Evolutionary conservation across 371 early-diverging fungal genomes (phyloP), one percentile per base, ranked within the genome.

Genomic region (Mucor circinelloides): DNA sequence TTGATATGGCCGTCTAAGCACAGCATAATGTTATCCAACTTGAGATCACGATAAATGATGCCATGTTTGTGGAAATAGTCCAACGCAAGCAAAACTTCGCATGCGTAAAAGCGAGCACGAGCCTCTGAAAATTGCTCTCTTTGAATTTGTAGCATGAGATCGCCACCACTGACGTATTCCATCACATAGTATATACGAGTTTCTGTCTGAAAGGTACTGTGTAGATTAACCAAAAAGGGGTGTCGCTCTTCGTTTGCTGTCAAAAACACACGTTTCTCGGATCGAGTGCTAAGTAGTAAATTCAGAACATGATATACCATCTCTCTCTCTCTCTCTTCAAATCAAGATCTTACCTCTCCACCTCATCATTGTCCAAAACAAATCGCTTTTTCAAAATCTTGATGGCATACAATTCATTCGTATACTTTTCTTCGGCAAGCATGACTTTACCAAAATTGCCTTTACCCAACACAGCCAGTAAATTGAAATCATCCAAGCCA

Each of bases 141-240:
- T 73, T 92, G 96, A 58, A 96, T 97, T 73, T 96, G 97, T 78
- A 94, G 91, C 97, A 99, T 97, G 73, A 99, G 79, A 83, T 99
- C 99, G 54, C 99, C 99, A 60, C 99, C 99, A 50, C 90, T 87
- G 6, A 99, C 93, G 83, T 97, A 99, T 74, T 99, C 99, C 98
- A 99, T 98, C 17, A 99, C 98, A 81, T 98, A 96, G 83, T 94
- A 98, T 27, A 99, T 84, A 46, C 97, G 87, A 34, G 92, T 92
- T 46, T 94, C 91, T 2, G 96, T 93, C 78, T 99, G 98, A 81
- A 99, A 98, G 70, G 94, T 94, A 21, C 95, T 94, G 77, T 99
- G 97, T 65, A 99, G 80, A 23, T 94, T 93, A 25, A 98, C 93
- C 59, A 99, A 80, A 90, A 99, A 99, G 25, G 99, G 97, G 71